Conservation (phyloP, 768 basidiomycete genomes). For the Xerocomus spinulosus region DNA sequence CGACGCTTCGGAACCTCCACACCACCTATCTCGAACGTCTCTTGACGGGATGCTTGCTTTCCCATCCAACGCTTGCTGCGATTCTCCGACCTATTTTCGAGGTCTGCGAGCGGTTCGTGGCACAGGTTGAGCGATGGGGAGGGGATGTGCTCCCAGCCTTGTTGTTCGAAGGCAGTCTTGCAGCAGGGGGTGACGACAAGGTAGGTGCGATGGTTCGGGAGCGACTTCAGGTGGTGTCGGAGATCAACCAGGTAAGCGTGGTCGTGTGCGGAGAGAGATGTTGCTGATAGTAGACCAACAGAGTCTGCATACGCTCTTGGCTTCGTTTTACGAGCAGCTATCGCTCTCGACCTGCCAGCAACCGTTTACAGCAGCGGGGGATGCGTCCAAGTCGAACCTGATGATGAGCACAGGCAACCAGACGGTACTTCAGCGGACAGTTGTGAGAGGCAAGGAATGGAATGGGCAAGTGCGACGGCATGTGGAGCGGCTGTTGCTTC, state of each 20-base stretch:
- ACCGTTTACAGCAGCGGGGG: slow-evolving; percentile 55
- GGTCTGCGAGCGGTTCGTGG: slow-evolving; percentile 82
- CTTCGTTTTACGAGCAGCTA: slow-evolving; percentile 78
- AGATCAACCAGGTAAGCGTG: slow-evolving; percentile 65
- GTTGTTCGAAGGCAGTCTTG: slow-evolving; percentile 74
- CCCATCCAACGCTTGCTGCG: slow-evolving; percentile 56
- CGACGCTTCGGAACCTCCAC: slow-evolving; percentile 79
- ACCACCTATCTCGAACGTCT: slow-evolving; percentile 75
- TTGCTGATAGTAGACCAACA: slow-evolving; percentile 27
- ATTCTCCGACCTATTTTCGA: slow-evolving; percentile 73
- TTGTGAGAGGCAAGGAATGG: slow-evolving; percentile 51
- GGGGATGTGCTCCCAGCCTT: slow-evolving; percentile 85
- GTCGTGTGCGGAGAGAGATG: not conserved
- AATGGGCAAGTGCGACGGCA: slow-evolving; percentile 72
- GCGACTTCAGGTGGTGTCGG: slow-evolving; percentile 60
- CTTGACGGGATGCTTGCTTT: slow-evolving; percentile 72
- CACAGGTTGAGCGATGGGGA: slow-evolving; percentile 87
- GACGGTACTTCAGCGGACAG: slow-evolving; percentile 44
- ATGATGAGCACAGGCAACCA: slow-evolving; percentile 52
- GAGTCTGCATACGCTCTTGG: slow-evolving; percentile 63
- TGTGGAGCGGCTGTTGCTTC: slow-evolving; percentile 74
- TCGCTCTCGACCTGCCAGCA: slow-evolving; percentile 74
- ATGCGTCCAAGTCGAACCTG: slow-evolving; percentile 68
- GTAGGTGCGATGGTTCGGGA: slow-evolving; percentile 74
- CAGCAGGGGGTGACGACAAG: slow-evolving; percentile 43